Percentiles rank a stretch among this genome's conserved stretches.
Evolutionary conservation across 805 yeast genomes (phyloP).

Genomic region (Candida oleophila): DNA sequence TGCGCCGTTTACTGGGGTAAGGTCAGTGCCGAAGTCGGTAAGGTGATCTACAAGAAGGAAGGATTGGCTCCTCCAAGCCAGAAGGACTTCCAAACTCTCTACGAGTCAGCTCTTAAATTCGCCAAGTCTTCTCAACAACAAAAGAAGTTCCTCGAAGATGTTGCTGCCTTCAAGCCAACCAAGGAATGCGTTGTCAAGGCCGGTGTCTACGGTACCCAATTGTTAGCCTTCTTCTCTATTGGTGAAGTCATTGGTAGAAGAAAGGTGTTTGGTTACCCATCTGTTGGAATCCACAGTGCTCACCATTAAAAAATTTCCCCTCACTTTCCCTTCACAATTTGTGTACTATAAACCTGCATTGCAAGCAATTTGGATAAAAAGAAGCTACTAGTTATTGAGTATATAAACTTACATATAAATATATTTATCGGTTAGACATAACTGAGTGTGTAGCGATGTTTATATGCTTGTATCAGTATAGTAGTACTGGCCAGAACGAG

Average conservation of each 20-base stretch:
- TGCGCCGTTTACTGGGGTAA: slow-evolving; percentile 77
- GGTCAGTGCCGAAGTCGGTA: slow-evolving; percentile 62
- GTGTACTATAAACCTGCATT: background rate
- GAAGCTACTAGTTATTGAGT: background rate
- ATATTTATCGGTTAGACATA: background rate
- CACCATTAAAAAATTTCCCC: background rate
- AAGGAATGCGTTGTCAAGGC: slow-evolving; percentile 62
- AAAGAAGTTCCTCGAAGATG: slow-evolving; percentile 48
- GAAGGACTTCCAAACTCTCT: slow-evolving; percentile 74
- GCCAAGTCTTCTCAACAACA: slow-evolving; percentile 52
- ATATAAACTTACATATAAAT: background rate
- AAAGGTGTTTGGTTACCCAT: slow-evolving; percentile 84
- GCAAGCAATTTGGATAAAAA: background rate
- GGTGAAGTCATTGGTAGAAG: slow-evolving; percentile 98
- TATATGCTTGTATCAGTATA: too few species aligned
- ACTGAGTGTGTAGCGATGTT: too few species aligned
- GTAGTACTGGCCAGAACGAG: too few species aligned
- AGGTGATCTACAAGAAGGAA: slow-evolving; percentile 86
- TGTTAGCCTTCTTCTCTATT: slow-evolving; percentile 85
- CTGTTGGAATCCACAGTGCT: slow-evolving; percentile 43
- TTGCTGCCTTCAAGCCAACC: slow-evolving; percentile 45
- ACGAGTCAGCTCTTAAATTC: slow-evolving; percentile 44
- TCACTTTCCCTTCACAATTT: slow-evolving; percentile 5
- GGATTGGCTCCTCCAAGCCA: slow-evolving; percentile 88
- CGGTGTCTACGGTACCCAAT: slow-evolving; percentile 77